A percentile compares a stretch with the other conserved stretches of the same genome.
phyloP scores from a whole-genome alignment of 1,284 basidiomycete species.

The Moesziomyces globuligerus region DNA sequence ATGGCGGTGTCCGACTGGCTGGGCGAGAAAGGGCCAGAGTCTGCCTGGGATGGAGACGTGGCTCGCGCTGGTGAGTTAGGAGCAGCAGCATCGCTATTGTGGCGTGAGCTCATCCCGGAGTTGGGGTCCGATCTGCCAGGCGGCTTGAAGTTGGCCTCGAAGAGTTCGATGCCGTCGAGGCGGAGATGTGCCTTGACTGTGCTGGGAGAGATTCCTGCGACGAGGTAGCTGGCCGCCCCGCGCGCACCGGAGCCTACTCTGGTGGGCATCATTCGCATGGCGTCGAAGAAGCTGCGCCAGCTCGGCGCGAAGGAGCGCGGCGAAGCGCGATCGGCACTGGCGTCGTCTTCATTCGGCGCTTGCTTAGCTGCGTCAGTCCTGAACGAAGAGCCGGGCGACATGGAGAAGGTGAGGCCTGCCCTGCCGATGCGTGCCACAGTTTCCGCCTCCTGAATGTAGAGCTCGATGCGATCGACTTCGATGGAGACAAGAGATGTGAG shows the following conservation, averaged over 20 bases:
- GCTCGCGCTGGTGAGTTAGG: conserved; percentile 9
- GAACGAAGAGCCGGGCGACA: conserved; percentile 32
- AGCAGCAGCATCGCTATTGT: conserved; percentile 1
- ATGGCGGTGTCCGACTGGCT: conserved; percentile 22
- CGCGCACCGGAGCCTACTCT: conserved; percentile 47
- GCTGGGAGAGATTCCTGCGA: conserved; percentile 53
- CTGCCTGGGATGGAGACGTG: conserved; percentile 1
- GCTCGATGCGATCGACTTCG: conserved; percentile 52
- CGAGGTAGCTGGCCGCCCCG: conserved; percentile 48
- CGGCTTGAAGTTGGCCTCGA: conserved; percentile 46
- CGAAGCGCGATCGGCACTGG: background rate
- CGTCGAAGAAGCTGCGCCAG: conserved; percentile 19
- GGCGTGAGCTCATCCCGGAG: background rate
- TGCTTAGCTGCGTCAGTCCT: background rate
- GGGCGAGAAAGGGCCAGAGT: conserved; percentile 12
- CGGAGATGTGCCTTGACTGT: conserved; percentile 31
- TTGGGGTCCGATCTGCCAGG: background rate
- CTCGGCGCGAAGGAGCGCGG: conserved; percentile 10
- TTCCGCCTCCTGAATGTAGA: conserved; percentile 51
- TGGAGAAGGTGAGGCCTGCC: conserved; percentile 46
- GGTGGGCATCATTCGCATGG: conserved; percentile 43
- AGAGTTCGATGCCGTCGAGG: conserved; percentile 48
- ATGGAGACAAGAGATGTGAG: conserved; percentile 58
- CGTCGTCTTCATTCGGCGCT: background rate
- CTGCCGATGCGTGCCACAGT: conserved; percentile 43